phyloP scores from a whole-genome alignment of 208 protist species.

The Tritrichomonas foetus region DNA sequence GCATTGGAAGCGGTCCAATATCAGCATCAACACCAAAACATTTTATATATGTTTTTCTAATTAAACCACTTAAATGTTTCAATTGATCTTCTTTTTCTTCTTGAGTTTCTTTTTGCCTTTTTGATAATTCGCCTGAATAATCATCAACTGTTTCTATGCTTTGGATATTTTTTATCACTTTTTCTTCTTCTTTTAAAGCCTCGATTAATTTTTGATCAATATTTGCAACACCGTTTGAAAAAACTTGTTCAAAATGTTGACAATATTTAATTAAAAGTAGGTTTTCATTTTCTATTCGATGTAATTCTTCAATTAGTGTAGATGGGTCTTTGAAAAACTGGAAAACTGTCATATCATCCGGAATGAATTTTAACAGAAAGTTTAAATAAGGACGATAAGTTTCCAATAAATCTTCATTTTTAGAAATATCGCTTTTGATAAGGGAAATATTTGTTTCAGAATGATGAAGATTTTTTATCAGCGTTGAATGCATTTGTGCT shows the following conservation, averaged over 20 bases:
- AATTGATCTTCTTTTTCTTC: not conserved
- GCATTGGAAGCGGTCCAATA: not conserved
- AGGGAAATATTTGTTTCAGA: not conserved
- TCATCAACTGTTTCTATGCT: not conserved
- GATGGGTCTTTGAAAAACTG: not conserved
- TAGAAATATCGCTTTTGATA: constrained; percentile 6
- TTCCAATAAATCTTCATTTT: constrained; percentile 32
- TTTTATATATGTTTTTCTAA: not conserved
- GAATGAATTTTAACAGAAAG: not conserved
- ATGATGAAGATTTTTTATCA: not conserved
- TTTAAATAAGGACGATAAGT: not conserved
- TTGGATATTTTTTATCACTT: not conserved
- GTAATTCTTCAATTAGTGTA: not conserved
- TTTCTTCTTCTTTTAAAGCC: not conserved
- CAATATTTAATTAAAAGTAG: not conserved
- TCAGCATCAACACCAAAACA: not conserved
- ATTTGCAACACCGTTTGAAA: not conserved
- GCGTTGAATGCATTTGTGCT: not conserved
- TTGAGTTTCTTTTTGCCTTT: not conserved
- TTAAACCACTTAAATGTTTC: not conserved
- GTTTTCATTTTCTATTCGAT: not conserved
- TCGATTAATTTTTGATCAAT: not conserved
- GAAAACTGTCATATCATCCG: not conserved
- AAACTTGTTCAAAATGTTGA: not conserved
- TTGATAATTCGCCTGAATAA: not conserved